Conservation (phyloP, 2,329 filamentous ascomycete species). For the Juglanconis sp. region DNA sequence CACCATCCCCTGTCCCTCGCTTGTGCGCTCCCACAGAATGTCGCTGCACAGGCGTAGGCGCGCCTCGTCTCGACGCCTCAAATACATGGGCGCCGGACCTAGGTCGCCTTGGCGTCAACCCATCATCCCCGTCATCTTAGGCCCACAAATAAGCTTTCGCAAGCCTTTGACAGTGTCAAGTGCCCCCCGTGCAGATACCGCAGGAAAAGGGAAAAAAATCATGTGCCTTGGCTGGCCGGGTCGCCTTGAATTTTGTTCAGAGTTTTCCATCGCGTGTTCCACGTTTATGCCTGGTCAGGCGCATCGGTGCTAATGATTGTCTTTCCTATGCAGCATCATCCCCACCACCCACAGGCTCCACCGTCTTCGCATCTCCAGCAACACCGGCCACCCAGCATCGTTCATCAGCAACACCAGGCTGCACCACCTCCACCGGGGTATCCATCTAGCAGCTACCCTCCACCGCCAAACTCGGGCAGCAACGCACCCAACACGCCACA, state of each 20-base stretch:
- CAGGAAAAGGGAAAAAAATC: slow-evolving; percentile 42
- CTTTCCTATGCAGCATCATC: slow-evolving; percentile 70
- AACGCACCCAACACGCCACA: slow-evolving; percentile 57
- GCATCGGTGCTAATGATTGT: slow-evolving; percentile 52
- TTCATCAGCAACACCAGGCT: slow-evolving; percentile 70
- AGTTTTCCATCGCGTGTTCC: slow-evolving; percentile 36
- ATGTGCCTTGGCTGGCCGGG: neutral
- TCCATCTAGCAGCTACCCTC: slow-evolving; percentile 59
- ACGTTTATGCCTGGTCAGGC: slow-evolving; percentile 26
- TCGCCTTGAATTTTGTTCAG: slow-evolving; percentile 30
- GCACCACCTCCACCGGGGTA: slow-evolving; percentile 63
- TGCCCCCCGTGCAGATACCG: slow-evolving; percentile 4
- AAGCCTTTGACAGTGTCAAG: slow-evolving; percentile 44
- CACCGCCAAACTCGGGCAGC: slow-evolving; percentile 59
- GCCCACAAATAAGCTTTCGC: slow-evolving; percentile 27
- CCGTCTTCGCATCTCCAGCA: slow-evolving; percentile 64
- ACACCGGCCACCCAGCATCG: slow-evolving; percentile 69
- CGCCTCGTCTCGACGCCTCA: slow-evolving; percentile 6
- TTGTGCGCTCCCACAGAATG: slow-evolving; percentile 17
- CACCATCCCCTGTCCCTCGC: slow-evolving; percentile 17
- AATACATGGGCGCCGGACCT: neutral
- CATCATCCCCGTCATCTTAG: slow-evolving; percentile 20
- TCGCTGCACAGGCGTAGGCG: slow-evolving; percentile 10
- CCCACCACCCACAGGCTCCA: slow-evolving; percentile 73
- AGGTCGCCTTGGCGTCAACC: slow-evolving; percentile 14